phyloP scores from a whole-genome alignment of 2,329 filamentous ascomycete genomes.

The Atkinsonella texensis region DNA sequence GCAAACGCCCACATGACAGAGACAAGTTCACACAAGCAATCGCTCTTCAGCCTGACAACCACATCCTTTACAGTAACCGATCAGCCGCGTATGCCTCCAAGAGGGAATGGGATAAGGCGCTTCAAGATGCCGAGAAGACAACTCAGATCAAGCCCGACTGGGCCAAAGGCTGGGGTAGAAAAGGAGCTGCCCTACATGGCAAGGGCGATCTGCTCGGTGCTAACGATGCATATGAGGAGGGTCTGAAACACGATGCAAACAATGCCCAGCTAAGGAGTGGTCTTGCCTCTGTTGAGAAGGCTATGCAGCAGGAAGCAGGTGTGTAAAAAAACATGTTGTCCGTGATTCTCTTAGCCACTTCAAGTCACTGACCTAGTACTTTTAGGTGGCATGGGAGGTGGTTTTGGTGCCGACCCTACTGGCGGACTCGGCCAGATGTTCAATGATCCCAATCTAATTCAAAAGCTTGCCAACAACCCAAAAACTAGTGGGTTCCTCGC shows the following conservation, averaged over 20 bases:
- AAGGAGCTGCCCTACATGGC: slow-evolving; percentile 84
- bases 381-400: slow-evolving; percentile 12
- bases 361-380: slow-evolving; percentile 5
- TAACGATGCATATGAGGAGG: slow-evolving; percentile 83
- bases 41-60: slow-evolving; percentile 73
- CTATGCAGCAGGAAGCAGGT: slow-evolving; percentile 54
- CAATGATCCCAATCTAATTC: slow-evolving; percentile 77
- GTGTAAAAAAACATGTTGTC: slow-evolving; percentile 8
- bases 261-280: slow-evolving; percentile 92
- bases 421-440: slow-evolving; percentile 86
- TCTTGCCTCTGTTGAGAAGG: slow-evolving; percentile 71
- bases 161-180: slow-evolving; percentile 92
- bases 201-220: slow-evolving; percentile 74
- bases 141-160: slow-evolving; percentile 94
- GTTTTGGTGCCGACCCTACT: slow-evolving; percentile 46
- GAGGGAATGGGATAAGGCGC: slow-evolving; percentile 72
- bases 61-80: slow-evolving; percentile 96
- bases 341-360: neutral
- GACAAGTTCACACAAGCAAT: slow-evolving; percentile 94
- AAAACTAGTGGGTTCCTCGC: slow-evolving; percentile 77
- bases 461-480: slow-evolving; percentile 87
- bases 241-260: slow-evolving; percentile 81
- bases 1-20: slow-evolving; percentile 32
- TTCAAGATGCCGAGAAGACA: slow-evolving; percentile 86
- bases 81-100: slow-evolving; percentile 82